Evolutionary conservation across 208 protist genomes (phyloP).

Genomic region (Crithidia thermophila): DNA sequence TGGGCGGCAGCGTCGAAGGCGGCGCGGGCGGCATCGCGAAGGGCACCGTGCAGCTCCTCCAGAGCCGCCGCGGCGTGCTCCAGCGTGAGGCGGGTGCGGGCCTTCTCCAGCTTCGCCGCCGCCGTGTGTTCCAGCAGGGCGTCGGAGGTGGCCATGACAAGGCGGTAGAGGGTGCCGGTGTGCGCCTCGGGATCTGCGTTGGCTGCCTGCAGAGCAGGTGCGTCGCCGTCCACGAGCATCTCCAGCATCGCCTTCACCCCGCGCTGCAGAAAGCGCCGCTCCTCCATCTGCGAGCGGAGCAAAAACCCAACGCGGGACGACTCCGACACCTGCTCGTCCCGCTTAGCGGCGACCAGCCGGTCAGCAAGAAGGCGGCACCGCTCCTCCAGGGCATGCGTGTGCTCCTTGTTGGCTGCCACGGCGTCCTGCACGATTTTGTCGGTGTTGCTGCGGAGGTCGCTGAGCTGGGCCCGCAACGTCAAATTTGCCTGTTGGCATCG

Average conservation of each 20-base stretch:
- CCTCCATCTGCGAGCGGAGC: conserved; percentile 70
- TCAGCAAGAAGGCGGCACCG: conserved; percentile 58
- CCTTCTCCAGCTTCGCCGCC: conserved; percentile 52
- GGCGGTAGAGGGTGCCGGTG: conserved; percentile 41
- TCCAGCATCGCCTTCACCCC: conserved; percentile 46
- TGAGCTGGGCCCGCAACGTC: conserved; percentile 35
- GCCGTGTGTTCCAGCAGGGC: conserved; percentile 34
- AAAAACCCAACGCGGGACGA: conserved; percentile 67
- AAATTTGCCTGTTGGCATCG: conserved; percentile 28
- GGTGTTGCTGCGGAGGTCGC: conserved; percentile 11
- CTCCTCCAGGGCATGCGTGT: conserved; percentile 40
- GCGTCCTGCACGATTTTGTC: conserved; percentile 21
- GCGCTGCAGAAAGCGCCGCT: conserved; percentile 62
- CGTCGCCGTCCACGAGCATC: conserved; percentile 16
- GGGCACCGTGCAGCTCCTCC: conserved; percentile 48
- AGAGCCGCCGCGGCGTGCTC: conserved; percentile 40
- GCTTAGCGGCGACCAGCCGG: conserved; percentile 43
- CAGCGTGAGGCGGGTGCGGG: conserved; percentile 40
- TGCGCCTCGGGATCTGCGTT: conserved; percentile 18
- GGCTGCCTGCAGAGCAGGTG: conserved; percentile 2
- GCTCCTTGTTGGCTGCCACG: conserved; percentile 13
- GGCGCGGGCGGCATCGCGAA: conserved; percentile 47
- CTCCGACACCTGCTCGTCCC: conserved; percentile 61
- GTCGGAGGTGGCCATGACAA: conserved; percentile 46
- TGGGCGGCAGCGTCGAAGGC: conserved; percentile 36